Base-by-base conservation (phyloP, 2,329 filamentous ascomycete genomes). In the Fusarium mexicanum region DNA sequence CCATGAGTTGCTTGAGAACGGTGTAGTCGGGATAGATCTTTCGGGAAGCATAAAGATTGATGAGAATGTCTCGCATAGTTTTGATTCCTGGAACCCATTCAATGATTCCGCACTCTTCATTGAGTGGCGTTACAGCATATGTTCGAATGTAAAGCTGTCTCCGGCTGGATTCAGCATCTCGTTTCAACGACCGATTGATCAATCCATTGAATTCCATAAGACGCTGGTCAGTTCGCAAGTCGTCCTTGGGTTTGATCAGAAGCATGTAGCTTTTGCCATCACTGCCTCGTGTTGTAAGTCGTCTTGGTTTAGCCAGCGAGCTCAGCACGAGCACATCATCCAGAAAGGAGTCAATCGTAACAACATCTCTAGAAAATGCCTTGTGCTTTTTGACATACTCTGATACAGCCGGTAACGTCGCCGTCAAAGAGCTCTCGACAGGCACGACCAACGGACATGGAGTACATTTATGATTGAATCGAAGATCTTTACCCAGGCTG, bases 141-240 rank as follows among this genome's bases (percentile, higher is more conserved):
- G 96, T 99, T 79, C 95, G 95, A 83, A 99, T 98, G 81, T 97
- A 97, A 63, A 99, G 88, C 74, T 96, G 93, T 22, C 96, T 91
- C 81, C 94, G 93, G 82, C 94, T 97, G 22, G 95, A 94, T 80
- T 98, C 95, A 5, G 95, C 92, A 78, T 98, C 95, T 71, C 93
- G 91, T 80, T 98, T 98, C 64, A 99, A 85, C 6, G 96, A 94
- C 67, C 96, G 90, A 81, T 99, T 99, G 85, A 99, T 98, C 90
- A 98, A 96, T 51, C 93, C 91, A 81, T 98, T 99, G 86, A 99
- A 99, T 80, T 99, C 97, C 95, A 99, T 99, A 26, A 99, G 91
- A 59, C 96, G 94, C 82, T 98, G 96, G 79, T 99, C 97, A 75
- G 97, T 99, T 58, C 96, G 93, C 31, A 99, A 89, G 81, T 99